Evolutionary conservation across 2,329 filamentous ascomycete species (phyloP).

Genomic region (Calonectria leucothoes): DNA sequence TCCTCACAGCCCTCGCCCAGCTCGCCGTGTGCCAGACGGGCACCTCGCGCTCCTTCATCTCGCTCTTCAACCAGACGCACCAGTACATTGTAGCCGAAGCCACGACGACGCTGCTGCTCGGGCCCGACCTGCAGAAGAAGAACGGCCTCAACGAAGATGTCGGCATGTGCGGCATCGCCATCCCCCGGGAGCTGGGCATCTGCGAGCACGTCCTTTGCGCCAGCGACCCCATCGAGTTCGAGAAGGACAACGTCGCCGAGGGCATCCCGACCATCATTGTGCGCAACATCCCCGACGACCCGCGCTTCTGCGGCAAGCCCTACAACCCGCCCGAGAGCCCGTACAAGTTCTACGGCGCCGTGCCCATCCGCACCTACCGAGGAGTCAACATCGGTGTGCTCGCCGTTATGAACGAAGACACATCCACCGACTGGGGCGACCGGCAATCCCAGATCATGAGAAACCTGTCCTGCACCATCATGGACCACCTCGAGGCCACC

Average conservation of each 20-base stretch:
- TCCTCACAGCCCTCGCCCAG: constrained; percentile 62
- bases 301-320: constrained; percentile 41
- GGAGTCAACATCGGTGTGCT: constrained; percentile 57
- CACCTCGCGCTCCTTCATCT: constrained; percentile 57
- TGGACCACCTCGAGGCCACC: constrained; percentile 50
- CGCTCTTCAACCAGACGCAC: constrained; percentile 60
- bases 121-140: constrained; percentile 25
- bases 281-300: constrained; percentile 47
- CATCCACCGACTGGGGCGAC: constrained; percentile 35
- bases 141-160: constrained; percentile 40
- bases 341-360: constrained; percentile 53
- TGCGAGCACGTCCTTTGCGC: constrained; percentile 45
- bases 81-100: constrained; percentile 66
- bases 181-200: constrained; percentile 42
- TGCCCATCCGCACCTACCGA: constrained; percentile 52
- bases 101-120: constrained; percentile 53
- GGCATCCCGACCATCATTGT: constrained; percentile 48
- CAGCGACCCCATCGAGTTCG: constrained; percentile 49
- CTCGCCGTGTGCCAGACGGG: constrained; percentile 57
- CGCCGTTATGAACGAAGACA: constrained; percentile 44
- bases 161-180: constrained; percentile 46
- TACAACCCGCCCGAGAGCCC: constrained; percentile 36
- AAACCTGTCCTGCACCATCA: constrained; percentile 47
- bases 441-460: constrained; percentile 41
- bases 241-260: constrained; percentile 10